Conservation (phyloP, 192 early-diverging fungal genomes). For the Gaertneriomyces semiglobifer region DNA sequence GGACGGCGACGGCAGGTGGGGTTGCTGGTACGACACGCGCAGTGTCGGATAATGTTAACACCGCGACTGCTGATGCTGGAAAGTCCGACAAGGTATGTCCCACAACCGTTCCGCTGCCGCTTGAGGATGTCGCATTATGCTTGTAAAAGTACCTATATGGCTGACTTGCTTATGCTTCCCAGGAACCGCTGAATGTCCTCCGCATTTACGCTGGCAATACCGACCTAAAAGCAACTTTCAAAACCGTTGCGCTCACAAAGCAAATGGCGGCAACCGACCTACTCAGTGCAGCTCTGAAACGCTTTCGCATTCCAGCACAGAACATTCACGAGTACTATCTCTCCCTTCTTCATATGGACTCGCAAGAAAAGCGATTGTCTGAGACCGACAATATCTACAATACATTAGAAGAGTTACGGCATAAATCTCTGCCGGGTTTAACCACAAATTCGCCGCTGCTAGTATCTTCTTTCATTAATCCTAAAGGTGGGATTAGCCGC, state of each 20-base stretch:
- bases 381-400: constrained; percentile 33
- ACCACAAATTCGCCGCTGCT: constrained; percentile 10
- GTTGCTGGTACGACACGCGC: too few relatives aligned
- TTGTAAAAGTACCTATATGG: not conserved
- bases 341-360: constrained; percentile 47
- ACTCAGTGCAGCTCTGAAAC: constrained; percentile 32
- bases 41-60: too few relatives aligned
- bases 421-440: constrained; percentile 42
- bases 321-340: constrained; percentile 40
- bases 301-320: constrained; percentile 40
- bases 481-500: constrained; percentile 10
- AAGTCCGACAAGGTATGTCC: too few relatives aligned
- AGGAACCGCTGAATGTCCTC: constrained; percentile 47
- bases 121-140: too few relatives aligned
- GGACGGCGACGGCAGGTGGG: too few relatives aligned
- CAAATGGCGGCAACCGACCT: constrained; percentile 36
- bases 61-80: too few relatives aligned
- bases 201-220: constrained; percentile 50
- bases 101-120: too few relatives aligned
- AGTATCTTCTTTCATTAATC: constrained; percentile 23
- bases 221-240: constrained; percentile 51
- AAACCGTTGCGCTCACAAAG: constrained; percentile 43
- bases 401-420: constrained; percentile 38
- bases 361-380: constrained; percentile 38
- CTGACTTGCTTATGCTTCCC: not conserved